phyloP scores from a whole-genome alignment of 2,329 filamentous ascomycete genomes.

The Exophiala oligosperma region DNA sequence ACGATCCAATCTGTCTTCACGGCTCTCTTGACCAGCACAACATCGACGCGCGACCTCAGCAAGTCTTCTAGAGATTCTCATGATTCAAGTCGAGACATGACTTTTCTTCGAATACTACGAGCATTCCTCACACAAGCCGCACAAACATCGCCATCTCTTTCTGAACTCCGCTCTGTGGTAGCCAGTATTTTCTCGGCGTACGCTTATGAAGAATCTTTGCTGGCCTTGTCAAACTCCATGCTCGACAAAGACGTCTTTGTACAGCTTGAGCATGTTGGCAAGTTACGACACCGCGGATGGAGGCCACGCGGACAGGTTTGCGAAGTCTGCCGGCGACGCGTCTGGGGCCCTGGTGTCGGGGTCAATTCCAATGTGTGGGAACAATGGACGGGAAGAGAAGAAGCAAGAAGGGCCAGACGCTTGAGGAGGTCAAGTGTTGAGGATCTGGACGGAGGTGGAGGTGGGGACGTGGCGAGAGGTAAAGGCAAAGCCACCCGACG shows the following conservation, averaged over 20 bases:
- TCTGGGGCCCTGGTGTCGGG: constrained; percentile 87
- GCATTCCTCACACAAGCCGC: constrained; percentile 85
- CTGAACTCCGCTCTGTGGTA: constrained; percentile 81
- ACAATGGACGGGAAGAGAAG: constrained; percentile 69
- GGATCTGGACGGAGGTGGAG: constrained; percentile 18
- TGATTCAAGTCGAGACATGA: constrained; percentile 54
- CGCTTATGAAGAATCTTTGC: constrained; percentile 87
- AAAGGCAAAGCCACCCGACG: constrained; percentile 26
- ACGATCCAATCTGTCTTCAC: constrained; percentile 64
- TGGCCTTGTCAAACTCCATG: constrained; percentile 80
- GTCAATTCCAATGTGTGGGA: constrained; percentile 66
- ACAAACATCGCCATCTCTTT: constrained; percentile 77
- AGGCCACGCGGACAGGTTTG: constrained; percentile 82
- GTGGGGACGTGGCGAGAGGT: not conserved
- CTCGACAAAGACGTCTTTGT: constrained; percentile 87
- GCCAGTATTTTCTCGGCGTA: constrained; percentile 92
- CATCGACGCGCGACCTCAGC: constrained; percentile 32
- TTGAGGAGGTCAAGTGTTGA: constrained; percentile 5
- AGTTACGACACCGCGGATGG: constrained; percentile 82
- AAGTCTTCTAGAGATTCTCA: constrained; percentile 78
- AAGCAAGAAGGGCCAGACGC: constrained; percentile 31
- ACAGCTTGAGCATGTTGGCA: constrained; percentile 72
- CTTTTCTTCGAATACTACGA: constrained; percentile 84
- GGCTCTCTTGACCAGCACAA: not conserved
- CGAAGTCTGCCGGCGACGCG: constrained; percentile 76